These are phyloP conservation scores for Calonectria pseudoturangicola DNA, from an alignment of 2,329 filamentous ascomycete species.

Conservation along the genomic window DNA sequence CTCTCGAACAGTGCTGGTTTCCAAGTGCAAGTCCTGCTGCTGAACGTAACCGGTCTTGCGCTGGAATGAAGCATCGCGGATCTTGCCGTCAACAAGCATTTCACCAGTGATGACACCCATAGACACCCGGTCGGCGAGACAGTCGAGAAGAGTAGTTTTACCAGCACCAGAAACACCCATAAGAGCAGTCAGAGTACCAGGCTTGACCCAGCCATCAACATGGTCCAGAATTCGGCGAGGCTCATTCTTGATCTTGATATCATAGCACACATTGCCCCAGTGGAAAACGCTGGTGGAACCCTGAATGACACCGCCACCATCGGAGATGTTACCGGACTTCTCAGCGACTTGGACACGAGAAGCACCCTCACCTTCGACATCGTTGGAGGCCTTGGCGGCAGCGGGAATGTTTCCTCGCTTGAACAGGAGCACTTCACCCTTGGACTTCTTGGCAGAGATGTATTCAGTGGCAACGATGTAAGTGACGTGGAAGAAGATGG, in stretches of 20 bases:
- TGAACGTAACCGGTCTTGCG: conserved; percentile 83
- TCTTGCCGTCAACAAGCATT: conserved; percentile 81
- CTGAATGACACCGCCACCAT: conserved; percentile 48
- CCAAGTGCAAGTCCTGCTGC: conserved; percentile 74
- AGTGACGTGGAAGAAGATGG: conserved; percentile 66
- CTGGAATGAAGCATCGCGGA: conserved; percentile 80
- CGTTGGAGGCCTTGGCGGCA: conserved; percentile 42
- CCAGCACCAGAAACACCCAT: conserved; percentile 73
- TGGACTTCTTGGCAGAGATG: conserved; percentile 70
- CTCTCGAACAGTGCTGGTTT: conserved; percentile 68
- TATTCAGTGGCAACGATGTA: conserved; percentile 72
- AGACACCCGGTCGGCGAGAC: conserved; percentile 81
- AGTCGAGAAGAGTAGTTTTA: conserved; percentile 80
- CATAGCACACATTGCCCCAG: conserved; percentile 84
- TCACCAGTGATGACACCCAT: conserved; percentile 83
- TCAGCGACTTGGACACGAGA: conserved; percentile 48
- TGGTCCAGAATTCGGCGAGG: conserved; percentile 79
- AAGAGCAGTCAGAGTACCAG: conserved; percentile 81
- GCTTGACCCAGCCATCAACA: conserved; percentile 85
- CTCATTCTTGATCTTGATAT: conserved; percentile 82
- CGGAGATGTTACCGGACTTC: conserved; percentile 38
- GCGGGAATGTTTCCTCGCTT: conserved; percentile 63
- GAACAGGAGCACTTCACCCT: conserved; percentile 78
- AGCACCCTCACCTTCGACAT: conserved; percentile 47
- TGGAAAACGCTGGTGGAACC: conserved; percentile 72